Base-by-base conservation (phyloP, 164 flowering plant genomes). In the Tetracentron sinense region DNA sequence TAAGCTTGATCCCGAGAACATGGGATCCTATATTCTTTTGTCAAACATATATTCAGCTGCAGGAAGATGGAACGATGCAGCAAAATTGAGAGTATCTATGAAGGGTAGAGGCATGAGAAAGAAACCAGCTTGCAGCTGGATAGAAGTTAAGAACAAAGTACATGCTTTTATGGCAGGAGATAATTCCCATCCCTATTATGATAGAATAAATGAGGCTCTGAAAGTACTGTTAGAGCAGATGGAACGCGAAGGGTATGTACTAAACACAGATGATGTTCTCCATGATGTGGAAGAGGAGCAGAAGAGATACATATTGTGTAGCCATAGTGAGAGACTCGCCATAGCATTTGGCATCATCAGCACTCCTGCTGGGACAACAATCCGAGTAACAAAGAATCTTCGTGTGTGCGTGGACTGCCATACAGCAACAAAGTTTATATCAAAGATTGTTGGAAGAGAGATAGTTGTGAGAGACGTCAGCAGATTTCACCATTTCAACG, bases 71-170 rank as follows among this genome's bases (percentile, higher is more conserved):
- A 80, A 76, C 65, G 92, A 86, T 57, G 93, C 89, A 10, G 83
- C 82, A 20, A 82, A 76, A 42, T 26, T 81, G 69, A 83, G 95
- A 71, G 29, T 52, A 8, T 35, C 49, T 0, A 82, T 89, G 95
- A 81, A 72, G 62, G 71, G 74, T 15, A 80, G 72, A 63, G 94
- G 92, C 33, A 60, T 90, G 68, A 79, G 33, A 52, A 90, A 90
- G 74, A 75, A 54, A 60, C 89, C 96, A 31, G 97, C 89, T 56
- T 84, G 85, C 67, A 93, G 97, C 76, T 93, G 97, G 97, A 81
- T 88, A 54, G 92, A 85, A 60, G 79, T 92, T 15, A 79, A 79
- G 60, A 83, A 72, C 69, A 74, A 75, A 61, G 74, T 82, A 25
- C 90, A 90, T 66, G 81, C 78, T 62, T 92, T 92, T 69, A 69